phyloP scores from a whole-genome alignment of 108 stramenopile genomes.

The Tribonema minus region DNA sequence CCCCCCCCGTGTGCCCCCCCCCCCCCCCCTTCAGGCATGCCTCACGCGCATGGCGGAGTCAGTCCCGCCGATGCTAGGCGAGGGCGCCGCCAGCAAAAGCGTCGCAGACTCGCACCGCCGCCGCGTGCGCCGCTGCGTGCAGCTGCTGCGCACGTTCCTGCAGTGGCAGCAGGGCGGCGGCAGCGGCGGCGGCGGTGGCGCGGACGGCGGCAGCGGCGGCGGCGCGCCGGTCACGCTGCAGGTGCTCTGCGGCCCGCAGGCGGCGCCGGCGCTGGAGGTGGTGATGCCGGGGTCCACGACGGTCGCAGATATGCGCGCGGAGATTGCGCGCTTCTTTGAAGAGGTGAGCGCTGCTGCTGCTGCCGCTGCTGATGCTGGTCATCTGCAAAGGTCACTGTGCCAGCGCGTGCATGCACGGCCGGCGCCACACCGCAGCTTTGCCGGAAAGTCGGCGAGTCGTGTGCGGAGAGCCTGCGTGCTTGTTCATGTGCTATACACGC shows the following conservation, averaged over 20 bases:
- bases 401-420: too few relatives aligned
- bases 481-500: not conserved
- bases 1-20: too few relatives aligned
- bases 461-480: not conserved
- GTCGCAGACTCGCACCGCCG: not conserved
- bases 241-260: constrained; percentile 6
- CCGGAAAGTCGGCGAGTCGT: too few relatives aligned
- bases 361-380: not conserved
- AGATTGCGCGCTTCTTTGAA: constrained; percentile 4
- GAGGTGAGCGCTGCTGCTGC: not conserved
- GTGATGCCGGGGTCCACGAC: not conserved
- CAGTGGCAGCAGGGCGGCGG: not conserved
- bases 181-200: not conserved
- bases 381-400: not conserved
- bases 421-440: too few relatives aligned
- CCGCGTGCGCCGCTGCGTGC: constrained; percentile 9
- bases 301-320: constrained; percentile 4
- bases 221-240: not conserved
- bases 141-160: constrained; percentile 17
- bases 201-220: not conserved
- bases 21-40: too few relatives aligned
- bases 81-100: not conserved
- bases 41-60: not conserved
- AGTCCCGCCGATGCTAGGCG: not conserved
- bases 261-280: constrained; percentile 10